phyloP scores from a whole-genome alignment of 345 rosid genomes.

The Hevea brasiliensis region DNA sequence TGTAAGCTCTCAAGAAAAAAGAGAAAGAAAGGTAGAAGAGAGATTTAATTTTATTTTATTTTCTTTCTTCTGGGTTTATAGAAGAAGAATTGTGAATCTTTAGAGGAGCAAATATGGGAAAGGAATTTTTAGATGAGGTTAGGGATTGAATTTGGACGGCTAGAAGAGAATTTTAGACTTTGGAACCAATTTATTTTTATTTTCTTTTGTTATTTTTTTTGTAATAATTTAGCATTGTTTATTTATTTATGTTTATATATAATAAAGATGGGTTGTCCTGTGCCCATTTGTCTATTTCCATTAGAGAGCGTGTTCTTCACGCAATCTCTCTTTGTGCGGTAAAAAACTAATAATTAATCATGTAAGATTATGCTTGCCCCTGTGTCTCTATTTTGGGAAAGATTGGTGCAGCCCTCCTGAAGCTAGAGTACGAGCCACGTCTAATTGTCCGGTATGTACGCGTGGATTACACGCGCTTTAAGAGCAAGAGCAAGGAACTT shows the following conservation, averaged over 20 bases:
- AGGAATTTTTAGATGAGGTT: conserved; percentile 16
- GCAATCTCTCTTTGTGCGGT: neutral
- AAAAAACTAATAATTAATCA: too few species aligned
- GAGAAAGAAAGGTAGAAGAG: too few species aligned
- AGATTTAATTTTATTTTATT: too few species aligned
- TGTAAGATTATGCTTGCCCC: neutral
- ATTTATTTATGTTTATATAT: neutral
- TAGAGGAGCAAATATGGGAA: neutral
- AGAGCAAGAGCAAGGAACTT: neutral
- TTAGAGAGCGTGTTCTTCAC: conserved; percentile 2
- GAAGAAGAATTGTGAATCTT: conserved; percentile 12
- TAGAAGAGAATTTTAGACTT: conserved; percentile 26
- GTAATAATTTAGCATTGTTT: neutral
- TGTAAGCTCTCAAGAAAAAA: too few species aligned
- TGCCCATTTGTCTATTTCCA: neutral
- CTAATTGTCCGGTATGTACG: neutral
- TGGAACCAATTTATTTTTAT: neutral
- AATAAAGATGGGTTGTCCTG: too few species aligned
- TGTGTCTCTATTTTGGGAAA: conserved; percentile 6
- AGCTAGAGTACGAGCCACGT: neutral
- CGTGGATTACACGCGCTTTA: neutral
- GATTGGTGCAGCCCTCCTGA: neutral
- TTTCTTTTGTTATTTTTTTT: neutral
- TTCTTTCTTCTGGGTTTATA: neutral
- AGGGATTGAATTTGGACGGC: conserved; percentile 37